These are phyloP conservation scores for Phoenix roebelenii DNA, from an alignment of 176 grass and related monocot species.

Conservation along the genomic window DNA sequence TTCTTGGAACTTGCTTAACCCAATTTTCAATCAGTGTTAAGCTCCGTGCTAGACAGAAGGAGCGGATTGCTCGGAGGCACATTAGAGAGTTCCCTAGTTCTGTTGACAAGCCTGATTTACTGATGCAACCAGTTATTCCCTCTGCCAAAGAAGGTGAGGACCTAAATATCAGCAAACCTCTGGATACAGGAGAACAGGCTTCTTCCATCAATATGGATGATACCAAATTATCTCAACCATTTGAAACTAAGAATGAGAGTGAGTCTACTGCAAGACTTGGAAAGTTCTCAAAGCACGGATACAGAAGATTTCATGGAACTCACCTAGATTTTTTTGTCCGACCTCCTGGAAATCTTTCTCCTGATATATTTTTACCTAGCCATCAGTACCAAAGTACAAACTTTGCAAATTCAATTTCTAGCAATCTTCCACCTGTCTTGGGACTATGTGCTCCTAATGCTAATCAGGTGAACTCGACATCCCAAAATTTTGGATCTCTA, in stretches of 20 bases:
- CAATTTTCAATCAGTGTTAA: constrained; percentile 58
- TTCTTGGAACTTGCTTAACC: constrained; percentile 26
- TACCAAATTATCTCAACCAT: constrained; percentile 24
- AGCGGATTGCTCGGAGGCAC: constrained; percentile 69
- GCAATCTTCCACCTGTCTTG: constrained; percentile 73
- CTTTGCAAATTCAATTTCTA: constrained; percentile 43
- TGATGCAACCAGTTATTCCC: constrained; percentile 31
- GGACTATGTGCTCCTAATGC: constrained; percentile 94
- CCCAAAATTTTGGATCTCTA: constrained; percentile 29
- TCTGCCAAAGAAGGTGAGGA: constrained; percentile 29
- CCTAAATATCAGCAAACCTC: constrained; percentile 31
- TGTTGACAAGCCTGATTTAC: constrained; percentile 31
- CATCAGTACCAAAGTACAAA: constrained; percentile 32
- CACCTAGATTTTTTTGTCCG: constrained; percentile 46
- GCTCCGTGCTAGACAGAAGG: constrained; percentile 83
- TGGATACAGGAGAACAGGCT: constrained; percentile 26
- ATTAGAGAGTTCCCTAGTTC: constrained; percentile 22
- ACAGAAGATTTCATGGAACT: constrained; percentile 47
- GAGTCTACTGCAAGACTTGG: constrained; percentile 39
- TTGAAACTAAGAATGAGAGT: constrained; percentile 32
- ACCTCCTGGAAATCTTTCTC: constrained; percentile 22
- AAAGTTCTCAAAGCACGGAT: constrained; percentile 39
- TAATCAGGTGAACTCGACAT: constrained; percentile 39
- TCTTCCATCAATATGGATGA: constrained; percentile 8
- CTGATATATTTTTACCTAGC: constrained; percentile 28